Evolutionary conservation across 495 filamentous ascomycete species (phyloP).

Genomic region (Umbilicaria muhlenbergii): DNA sequence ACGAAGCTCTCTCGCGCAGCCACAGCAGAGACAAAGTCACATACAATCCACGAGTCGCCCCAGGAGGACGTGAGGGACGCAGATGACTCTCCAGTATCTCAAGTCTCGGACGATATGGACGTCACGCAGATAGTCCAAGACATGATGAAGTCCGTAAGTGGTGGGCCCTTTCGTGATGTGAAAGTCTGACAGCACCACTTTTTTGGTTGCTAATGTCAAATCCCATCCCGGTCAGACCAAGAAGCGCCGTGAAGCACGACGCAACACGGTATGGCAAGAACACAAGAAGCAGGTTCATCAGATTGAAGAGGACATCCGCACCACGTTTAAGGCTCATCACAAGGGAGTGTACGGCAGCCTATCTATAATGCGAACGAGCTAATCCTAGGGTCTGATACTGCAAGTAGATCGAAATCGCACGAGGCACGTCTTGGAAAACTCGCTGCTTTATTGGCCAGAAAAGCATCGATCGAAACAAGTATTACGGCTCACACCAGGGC

Average conservation of each 20-base stretch:
- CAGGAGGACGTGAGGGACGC: background rate
- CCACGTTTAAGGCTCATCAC: too few relatives aligned
- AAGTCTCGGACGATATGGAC: constrained; percentile 3
- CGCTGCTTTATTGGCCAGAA: constrained; percentile 1
- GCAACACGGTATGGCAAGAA: constrained; percentile 11
- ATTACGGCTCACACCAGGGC: constrained; percentile 3
- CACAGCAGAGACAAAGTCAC: background rate
- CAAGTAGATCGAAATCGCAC: background rate
- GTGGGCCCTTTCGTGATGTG: background rate
- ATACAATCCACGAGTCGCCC: background rate
- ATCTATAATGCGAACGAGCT: background rate
- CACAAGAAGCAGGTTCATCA: constrained; percentile 11
- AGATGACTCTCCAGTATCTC: constrained; percentile 9
- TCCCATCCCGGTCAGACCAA: constrained; percentile 10
- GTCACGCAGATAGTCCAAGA: constrained; percentile 8
- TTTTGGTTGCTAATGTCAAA: background rate
- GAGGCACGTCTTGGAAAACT: constrained; percentile 2
- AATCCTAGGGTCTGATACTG: background rate
- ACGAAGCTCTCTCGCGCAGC: background rate
- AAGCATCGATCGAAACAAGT: constrained; percentile 5
- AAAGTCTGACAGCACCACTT: background rate
- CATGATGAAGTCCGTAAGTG: constrained; percentile 6
- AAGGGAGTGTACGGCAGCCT: too few relatives aligned
- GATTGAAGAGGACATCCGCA: constrained; percentile 1
- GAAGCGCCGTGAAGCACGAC: constrained; percentile 11